A percentile compares a stretch with the other conserved stretches of the same genome.
These are phyloP conservation scores for Capsicum chinense DNA, from an alignment of 257 asterid genomes.

Conservation along the genomic window DNA sequence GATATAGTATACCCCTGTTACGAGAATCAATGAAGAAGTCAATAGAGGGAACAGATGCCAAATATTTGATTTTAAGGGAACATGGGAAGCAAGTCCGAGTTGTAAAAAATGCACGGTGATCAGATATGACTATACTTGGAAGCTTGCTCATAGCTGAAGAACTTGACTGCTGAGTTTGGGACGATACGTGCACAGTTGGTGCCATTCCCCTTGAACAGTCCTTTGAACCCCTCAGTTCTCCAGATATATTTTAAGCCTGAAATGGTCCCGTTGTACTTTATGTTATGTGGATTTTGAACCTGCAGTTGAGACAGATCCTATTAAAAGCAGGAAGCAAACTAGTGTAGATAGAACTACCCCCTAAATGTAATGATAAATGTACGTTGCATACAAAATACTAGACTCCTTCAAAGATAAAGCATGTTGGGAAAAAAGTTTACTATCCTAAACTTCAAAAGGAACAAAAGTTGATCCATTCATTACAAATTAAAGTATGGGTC, in stretches of 20 bases:
- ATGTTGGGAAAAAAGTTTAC: neutral
- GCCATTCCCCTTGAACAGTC: slow-evolving; percentile 90
- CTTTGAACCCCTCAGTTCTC: slow-evolving; percentile 81
- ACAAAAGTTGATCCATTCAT: slow-evolving; percentile 18
- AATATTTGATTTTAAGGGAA: slow-evolving; percentile 24
- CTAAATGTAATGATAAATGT: slow-evolving; percentile 13
- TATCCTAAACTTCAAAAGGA: slow-evolving; percentile 21
- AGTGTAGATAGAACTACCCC: neutral
- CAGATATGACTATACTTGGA: slow-evolving; percentile 68
- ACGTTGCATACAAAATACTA: neutral
- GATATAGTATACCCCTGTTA: slow-evolving; percentile 75
- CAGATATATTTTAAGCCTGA: slow-evolving; percentile 86
- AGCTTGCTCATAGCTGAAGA: slow-evolving; percentile 99
- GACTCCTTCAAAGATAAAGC: neutral
- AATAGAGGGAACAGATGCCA: slow-evolving; percentile 29
- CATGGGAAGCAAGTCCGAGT: slow-evolving; percentile 11
- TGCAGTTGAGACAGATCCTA: slow-evolving; percentile 41
- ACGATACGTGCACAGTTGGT: slow-evolving; percentile 91
- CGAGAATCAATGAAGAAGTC: slow-evolving; percentile 38
- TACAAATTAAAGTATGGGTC: neutral
- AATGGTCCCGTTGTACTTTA: slow-evolving; percentile 78
- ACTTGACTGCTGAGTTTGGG: slow-evolving; percentile 97
- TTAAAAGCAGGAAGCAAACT: slow-evolving; percentile 24
- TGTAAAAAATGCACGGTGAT: slow-evolving; percentile 23
- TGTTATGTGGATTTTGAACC: slow-evolving; percentile 93